Evolutionary conservation across 352 stramenopile genomes (phyloP), one percentile per base, ranked within the genome.

Genomic region (Pythium rishiriense): DNA sequence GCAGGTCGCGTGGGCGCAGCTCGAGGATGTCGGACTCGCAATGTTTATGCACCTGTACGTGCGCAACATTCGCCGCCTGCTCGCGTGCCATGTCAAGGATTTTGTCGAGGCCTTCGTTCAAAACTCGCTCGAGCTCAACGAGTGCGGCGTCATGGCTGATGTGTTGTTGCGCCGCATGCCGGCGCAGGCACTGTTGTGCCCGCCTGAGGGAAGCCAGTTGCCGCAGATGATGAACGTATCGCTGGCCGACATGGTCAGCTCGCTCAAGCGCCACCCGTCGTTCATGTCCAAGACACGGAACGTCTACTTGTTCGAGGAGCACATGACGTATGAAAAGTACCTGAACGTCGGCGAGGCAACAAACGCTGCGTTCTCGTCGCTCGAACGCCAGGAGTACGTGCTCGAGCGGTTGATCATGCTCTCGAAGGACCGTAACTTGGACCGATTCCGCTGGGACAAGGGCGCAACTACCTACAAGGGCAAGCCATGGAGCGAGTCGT

Each of bases 1-100:
- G 47, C 79, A 90, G 29, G 75, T 88, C 28, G 83, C 85, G 10
- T 94, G 85, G 84, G 76, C 78, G 47, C 82, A 93, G 60, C 68
- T 91, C 4, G 85, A 94, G 56, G 82, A 94, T 37, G 79, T 78
- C 67, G 83, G 84, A 17, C 69, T 94, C 19, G 79, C 78, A 12
- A 90, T 94, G 80, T 92, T 94, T 70, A 92, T 94, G 81, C 85
- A 94, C 60, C 55, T 94, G 58, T 94, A 94, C 70, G 88, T 82
- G 58, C 84, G 85, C 69, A 93, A 91, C 61, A 83, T 93, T 56
- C 84, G 86, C 1, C 81, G 83, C 0, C 69, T 95, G 53, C 77
- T 95, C 29, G 86, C 86, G 17, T 93, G 83, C 61, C 86, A 95
- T 56, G 78, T 93, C 29, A 93, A 95, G 52, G 86, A 93, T 54